phyloP scores from a whole-genome alignment of 495 filamentous ascomycete genomes.

The Articulospora tetracladia region DNA sequence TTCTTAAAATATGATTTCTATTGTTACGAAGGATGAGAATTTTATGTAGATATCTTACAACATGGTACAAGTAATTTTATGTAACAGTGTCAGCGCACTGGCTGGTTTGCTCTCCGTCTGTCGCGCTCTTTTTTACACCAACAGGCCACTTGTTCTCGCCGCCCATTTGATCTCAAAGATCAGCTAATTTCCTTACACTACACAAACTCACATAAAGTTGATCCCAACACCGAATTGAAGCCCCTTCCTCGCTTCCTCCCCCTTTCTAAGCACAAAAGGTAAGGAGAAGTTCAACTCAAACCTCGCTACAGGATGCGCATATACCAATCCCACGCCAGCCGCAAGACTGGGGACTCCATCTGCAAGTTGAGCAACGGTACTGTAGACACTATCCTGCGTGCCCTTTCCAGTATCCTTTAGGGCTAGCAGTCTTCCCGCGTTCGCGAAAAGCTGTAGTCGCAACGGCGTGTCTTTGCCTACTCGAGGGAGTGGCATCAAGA shows the following conservation, averaged over 20 bases:
- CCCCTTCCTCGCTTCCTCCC: conserved; percentile 86
- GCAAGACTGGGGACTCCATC: conserved; percentile 80
- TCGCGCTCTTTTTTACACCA: no score
- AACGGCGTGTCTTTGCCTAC: conserved; percentile 77
- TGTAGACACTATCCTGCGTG: conserved; percentile 42
- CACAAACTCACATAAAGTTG: conserved; percentile 76
- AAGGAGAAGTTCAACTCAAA: conserved; percentile 95
- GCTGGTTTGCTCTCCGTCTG: no score
- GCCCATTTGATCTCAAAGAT: no score
- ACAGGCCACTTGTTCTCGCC: no score
- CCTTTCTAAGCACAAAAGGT: conserved; percentile 73
- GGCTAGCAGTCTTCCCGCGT: conserved; percentile 80
- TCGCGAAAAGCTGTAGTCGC: conserved; percentile 84
- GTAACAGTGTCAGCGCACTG: no score
- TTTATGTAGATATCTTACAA: no score
- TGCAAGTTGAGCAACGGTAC: conserved; percentile 52
- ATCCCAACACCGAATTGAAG: conserved; percentile 91
- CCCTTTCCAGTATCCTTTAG: conserved; percentile 43
- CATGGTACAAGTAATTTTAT: no score
- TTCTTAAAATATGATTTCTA: no score
- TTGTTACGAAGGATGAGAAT: no score
- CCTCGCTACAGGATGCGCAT: conserved; percentile 84
- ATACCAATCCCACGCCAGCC: conserved; percentile 86
- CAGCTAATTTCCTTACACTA: no score
- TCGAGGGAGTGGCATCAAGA: conserved; percentile 79